Conservation (phyloP, 2,329 filamentous ascomycete species). For the Xylariaceae sp. region DNA sequence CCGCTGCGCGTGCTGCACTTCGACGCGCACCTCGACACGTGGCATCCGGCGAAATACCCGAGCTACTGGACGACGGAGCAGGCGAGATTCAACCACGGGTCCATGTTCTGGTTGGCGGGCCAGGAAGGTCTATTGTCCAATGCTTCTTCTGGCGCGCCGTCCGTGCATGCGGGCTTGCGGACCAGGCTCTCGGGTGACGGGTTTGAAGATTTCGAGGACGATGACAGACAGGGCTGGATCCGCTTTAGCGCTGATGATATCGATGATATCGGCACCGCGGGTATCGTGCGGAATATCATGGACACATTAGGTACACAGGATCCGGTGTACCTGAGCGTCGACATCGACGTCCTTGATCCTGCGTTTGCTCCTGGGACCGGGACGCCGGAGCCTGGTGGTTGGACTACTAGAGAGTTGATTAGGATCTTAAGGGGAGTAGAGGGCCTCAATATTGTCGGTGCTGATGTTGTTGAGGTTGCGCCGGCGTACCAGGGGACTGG, state of each 20-base stretch:
- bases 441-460: conserved; percentile 82
- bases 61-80: conserved; percentile 75
- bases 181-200: conserved; percentile 74
- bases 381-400: conserved; percentile 88
- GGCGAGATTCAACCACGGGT: conserved; percentile 83
- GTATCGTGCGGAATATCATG: conserved; percentile 75
- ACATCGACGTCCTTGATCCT: conserved; percentile 79
- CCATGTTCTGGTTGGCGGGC: conserved; percentile 89
- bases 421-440: conserved; percentile 83
- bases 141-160: conserved; percentile 65
- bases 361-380: conserved; percentile 76
- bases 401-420: conserved; percentile 89
- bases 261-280: conserved; percentile 77
- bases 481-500: conserved; percentile 83
- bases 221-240: conserved; percentile 77
- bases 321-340: conserved; percentile 81
- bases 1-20: conserved; percentile 77
- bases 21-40: conserved; percentile 82
- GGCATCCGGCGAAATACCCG: conserved; percentile 83
- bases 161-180: conserved; percentile 83
- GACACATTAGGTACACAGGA: conserved; percentile 73
- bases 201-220: conserved; percentile 73
- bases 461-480: conserved; percentile 88
- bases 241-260: conserved; percentile 86
- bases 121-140: conserved; percentile 82